A percentile compares a stretch with the other conserved stretches of the same genome.
phyloP scores from a whole-genome alignment of 1,284 basidiomycete species.

The Leccinum huronense region DNA sequence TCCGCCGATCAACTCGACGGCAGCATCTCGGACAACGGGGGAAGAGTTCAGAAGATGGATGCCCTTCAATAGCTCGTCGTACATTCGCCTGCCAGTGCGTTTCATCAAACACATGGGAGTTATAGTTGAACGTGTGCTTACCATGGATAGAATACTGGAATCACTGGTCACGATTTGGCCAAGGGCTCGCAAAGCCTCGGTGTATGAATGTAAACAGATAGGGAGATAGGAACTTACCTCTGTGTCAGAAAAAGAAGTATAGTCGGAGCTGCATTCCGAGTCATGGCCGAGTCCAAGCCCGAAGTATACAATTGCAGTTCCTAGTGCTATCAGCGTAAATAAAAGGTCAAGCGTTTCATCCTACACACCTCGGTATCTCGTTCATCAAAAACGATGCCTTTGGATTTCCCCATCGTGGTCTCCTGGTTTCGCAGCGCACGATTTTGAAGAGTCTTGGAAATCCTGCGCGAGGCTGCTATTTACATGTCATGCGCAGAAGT shows the following conservation, averaged over 20 bases:
- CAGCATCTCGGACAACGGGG: conserved; percentile 91
- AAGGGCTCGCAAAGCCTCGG: conserved; percentile 85
- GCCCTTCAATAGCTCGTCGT: conserved; percentile 80
- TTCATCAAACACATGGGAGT: conserved; percentile 8
- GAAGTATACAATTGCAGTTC: conserved; percentile 66
- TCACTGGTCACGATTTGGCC: conserved; percentile 85
- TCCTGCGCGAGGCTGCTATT: no score
- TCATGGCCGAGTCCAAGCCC: conserved; percentile 75
- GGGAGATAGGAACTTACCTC: conserved; percentile 42
- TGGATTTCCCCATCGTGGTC: conserved; percentile 45
- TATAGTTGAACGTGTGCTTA: conserved; percentile 37
- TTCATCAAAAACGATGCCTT: conserved; percentile 61
- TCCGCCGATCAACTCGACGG: conserved; percentile 93
- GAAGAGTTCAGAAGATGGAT: conserved; percentile 89
- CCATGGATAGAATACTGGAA: conserved; percentile 74
- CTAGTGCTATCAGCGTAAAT: conserved; percentile 35
- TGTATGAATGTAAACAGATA: background rate
- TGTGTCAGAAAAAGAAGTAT: conserved; percentile 86
- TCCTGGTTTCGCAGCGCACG: conserved; percentile 60
- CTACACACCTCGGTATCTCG: conserved; percentile 57
- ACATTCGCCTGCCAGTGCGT: conserved; percentile 57
- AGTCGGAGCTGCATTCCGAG: conserved; percentile 68
- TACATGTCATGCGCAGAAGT: no score
- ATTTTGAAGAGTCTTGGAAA: conserved; percentile 62
- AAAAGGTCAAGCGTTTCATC: background rate